Conservation (phyloP, 2,329 filamentous ascomycete genomes). For the Amesomyces nigricolor region DNA sequence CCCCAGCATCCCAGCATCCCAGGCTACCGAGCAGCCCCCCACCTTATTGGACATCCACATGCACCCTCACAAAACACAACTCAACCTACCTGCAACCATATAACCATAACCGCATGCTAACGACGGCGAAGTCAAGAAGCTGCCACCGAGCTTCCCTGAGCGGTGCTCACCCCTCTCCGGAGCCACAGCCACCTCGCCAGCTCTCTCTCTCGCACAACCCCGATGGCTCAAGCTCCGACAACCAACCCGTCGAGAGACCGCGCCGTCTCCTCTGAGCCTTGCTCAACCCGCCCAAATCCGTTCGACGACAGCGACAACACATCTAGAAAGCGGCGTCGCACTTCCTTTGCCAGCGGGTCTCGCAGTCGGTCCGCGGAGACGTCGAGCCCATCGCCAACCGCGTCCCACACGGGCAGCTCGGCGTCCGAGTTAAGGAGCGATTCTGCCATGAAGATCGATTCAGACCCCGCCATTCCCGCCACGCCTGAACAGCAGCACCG, state of each 20-base stretch:
- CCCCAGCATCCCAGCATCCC: neutral
- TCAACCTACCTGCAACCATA: too few species aligned
- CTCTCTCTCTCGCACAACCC: constrained; percentile 36
- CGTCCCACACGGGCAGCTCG: constrained; percentile 30
- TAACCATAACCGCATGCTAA: constrained; percentile 49
- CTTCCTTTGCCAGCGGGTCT: constrained; percentile 48
- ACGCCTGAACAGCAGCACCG: constrained; percentile 38
- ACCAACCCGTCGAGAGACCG: constrained; percentile 50
- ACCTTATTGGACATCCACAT: constrained; percentile 10
- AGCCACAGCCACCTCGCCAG: constrained; percentile 38
- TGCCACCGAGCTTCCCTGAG: constrained; percentile 49
- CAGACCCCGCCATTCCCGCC: constrained; percentile 36
- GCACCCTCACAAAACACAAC: constrained; percentile 21
- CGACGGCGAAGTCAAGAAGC: constrained; percentile 39
- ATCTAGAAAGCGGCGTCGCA: constrained; percentile 57
- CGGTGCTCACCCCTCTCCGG: constrained; percentile 46
- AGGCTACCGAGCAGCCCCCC: constrained; percentile 1
- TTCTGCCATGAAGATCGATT: constrained; percentile 39
- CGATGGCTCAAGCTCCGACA: constrained; percentile 50
- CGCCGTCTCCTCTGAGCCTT: constrained; percentile 57
- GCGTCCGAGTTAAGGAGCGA: constrained; percentile 26
- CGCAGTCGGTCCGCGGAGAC: constrained; percentile 48
- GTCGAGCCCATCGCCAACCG: constrained; percentile 28
- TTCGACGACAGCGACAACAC: constrained; percentile 54
- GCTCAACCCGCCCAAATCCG: constrained; percentile 57